These are phyloP conservation scores for Choanephora cucurbitarum DNA, from an alignment of 371 early-diverging fungal genomes.

Conservation along the genomic window DNA sequence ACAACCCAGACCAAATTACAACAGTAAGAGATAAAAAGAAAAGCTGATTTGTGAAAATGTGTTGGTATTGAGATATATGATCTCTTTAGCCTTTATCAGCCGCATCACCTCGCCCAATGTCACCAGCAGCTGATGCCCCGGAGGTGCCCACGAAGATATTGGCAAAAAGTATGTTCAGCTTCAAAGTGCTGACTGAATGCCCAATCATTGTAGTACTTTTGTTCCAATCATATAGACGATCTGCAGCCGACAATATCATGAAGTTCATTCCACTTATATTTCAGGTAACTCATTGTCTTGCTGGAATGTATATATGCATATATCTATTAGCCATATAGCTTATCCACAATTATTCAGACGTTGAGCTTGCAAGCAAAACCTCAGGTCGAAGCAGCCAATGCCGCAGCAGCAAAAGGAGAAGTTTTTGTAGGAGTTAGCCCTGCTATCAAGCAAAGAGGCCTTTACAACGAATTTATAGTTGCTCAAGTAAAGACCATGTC, in stretches of 20 bases:
- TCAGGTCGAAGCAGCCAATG: conserved; percentile 73
- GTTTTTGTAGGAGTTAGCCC: conserved; percentile 85
- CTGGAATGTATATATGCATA: background rate
- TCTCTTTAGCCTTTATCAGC: conserved; percentile 49
- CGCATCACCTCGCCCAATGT: conserved; percentile 77
- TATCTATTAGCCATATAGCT: too few relatives aligned
- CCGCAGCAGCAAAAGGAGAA: conserved; percentile 66
- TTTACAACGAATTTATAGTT: conserved; percentile 84
- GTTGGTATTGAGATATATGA: background rate
- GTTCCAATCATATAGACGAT: conserved; percentile 85
- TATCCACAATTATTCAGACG: conserved; percentile 44
- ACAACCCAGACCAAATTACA: conserved; percentile 48
- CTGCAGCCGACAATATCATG: conserved; percentile 77
- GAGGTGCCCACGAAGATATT: conserved; percentile 70
- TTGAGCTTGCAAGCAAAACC: conserved; percentile 76
- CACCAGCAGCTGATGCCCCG: conserved; percentile 68
- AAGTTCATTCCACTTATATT: conserved; percentile 90
- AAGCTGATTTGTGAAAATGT: conserved; percentile 1
- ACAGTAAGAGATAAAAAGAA: conserved; percentile 58
- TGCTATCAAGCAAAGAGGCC: conserved; percentile 67
- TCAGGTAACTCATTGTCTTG: conserved; percentile 49
- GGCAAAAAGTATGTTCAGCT: conserved; percentile 78
- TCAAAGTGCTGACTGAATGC: conserved; percentile 97
- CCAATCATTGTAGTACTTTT: conserved; percentile 97
- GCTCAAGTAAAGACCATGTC: conserved; percentile 96